Evolutionary conservation across 768 basidiomycete genomes (phyloP).

Genomic region (Lactarius akahatsu): DNA sequence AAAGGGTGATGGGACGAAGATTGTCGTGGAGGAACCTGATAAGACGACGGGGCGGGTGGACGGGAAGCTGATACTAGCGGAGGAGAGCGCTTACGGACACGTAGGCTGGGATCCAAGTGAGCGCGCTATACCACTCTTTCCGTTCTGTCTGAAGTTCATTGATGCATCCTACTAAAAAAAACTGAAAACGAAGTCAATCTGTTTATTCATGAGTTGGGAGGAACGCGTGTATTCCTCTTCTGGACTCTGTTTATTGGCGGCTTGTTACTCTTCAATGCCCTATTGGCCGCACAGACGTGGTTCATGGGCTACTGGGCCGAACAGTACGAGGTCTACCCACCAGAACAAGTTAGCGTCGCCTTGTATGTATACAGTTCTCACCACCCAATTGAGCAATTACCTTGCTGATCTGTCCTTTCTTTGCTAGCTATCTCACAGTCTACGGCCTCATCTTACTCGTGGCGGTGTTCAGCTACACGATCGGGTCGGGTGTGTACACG

Average conservation of each 20-base stretch:
- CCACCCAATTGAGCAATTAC: too few species aligned
- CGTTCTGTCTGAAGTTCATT: constrained; percentile 14
- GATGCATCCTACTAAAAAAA: background rate
- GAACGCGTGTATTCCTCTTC: constrained; percentile 38
- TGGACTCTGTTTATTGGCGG: constrained; percentile 33
- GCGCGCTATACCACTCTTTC: constrained; percentile 29
- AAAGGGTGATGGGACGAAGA: constrained; percentile 32
- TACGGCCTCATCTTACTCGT: constrained; percentile 42
- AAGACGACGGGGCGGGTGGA: constrained; percentile 34
- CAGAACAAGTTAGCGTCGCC: constrained; percentile 37
- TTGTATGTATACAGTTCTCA: constrained; percentile 34
- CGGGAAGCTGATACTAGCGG: constrained; percentile 63
- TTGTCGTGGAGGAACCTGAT: constrained; percentile 31
- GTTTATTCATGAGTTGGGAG: constrained; percentile 34
- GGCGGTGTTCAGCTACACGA: constrained; percentile 36
- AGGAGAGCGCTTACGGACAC: constrained; percentile 61
- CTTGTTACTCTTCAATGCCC: constrained; percentile 31
- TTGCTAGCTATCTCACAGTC: constrained; percentile 47
- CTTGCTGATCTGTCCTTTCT: background rate
- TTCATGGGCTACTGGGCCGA: constrained; percentile 47
- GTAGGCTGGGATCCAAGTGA: constrained; percentile 48
- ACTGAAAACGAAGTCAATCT: constrained; percentile 35
- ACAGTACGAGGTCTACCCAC: constrained; percentile 39
- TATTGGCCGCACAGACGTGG: constrained; percentile 39
- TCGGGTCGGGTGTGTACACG: constrained; percentile 42